Percentiles rank a stretch among this genome's conserved stretches.
phyloP scores from a whole-genome alignment of 768 basidiomycete genomes.

The Mycena alexandri region DNA sequence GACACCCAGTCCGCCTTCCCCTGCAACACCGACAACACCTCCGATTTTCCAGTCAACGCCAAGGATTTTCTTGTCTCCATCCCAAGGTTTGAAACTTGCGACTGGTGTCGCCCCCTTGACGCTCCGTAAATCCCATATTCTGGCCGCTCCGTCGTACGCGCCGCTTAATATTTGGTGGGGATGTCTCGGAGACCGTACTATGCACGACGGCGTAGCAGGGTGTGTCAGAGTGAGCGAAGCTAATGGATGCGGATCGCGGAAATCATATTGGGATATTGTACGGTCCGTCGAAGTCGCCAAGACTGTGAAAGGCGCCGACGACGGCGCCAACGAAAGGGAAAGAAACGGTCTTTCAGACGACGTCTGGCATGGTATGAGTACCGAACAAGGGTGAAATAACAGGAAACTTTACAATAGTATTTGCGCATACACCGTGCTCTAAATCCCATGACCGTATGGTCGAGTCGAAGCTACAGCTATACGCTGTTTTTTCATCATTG shows the following conservation, averaged over 20 bases:
- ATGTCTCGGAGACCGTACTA: constrained; percentile 50
- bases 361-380: constrained; percentile 54
- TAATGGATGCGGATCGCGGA: constrained; percentile 58
- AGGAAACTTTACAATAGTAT: constrained; percentile 71
- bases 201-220: constrained; percentile 75
- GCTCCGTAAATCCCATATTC: constrained; percentile 85
- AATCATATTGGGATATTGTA: constrained; percentile 77
- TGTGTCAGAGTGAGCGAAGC: constrained; percentile 65
- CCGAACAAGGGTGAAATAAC: constrained; percentile 11
- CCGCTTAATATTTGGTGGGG: constrained; percentile 75
- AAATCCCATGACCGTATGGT: constrained; percentile 92
- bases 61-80: constrained; percentile 68
- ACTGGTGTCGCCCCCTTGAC: constrained; percentile 65
- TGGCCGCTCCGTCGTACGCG: constrained; percentile 81
- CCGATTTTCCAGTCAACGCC: constrained; percentile 65
- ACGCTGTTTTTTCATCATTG: constrained; percentile 58
- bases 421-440: constrained; percentile 76
- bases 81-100: constrained; percentile 73
- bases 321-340: constrained; percentile 62
- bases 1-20: constrained; percentile 74
- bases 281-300: constrained; percentile 81
- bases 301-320: constrained; percentile 29
- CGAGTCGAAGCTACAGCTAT: constrained; percentile 91
- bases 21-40: constrained; percentile 69
- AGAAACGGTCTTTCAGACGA: constrained; percentile 83